Percentiles rank a stretch among this genome's conserved stretches.
Conservation (phyloP, 805 yeast species). For the Barnettozyma sucrosica region DNA sequence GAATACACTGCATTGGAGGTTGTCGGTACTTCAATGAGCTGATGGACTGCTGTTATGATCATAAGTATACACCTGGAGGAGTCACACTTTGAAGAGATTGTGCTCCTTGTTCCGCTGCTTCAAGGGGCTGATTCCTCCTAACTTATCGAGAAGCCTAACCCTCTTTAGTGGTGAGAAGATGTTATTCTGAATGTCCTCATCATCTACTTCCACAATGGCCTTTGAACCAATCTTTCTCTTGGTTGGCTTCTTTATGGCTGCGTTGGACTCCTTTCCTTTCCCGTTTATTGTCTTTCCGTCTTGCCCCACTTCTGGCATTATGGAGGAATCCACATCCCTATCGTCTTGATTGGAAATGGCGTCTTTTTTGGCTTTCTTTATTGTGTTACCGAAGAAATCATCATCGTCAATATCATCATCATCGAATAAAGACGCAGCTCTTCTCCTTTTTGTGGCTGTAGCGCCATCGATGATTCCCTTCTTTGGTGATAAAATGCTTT, state of each 20-base stretch:
- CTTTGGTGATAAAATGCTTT: constrained; percentile 20
- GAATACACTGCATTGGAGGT: too few relatives aligned
- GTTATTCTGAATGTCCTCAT: constrained; percentile 13
- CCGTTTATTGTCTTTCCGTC: not conserved
- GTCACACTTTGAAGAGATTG: constrained; percentile 20
- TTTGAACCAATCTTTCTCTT: constrained; percentile 21
- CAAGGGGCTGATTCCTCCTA: constrained; percentile 25
- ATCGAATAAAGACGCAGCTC: constrained; percentile 21
- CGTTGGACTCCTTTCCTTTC: not conserved
- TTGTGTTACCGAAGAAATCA: constrained; percentile 19
- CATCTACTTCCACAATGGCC: constrained; percentile 18
- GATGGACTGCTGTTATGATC: too few relatives aligned
- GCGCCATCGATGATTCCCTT: constrained; percentile 3
- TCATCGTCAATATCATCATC: constrained; percentile 27
- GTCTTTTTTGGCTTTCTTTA: constrained; percentile 14
- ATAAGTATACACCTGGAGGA: too few relatives aligned
- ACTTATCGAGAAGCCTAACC: constrained; percentile 22
- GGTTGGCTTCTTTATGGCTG: constrained; percentile 10
- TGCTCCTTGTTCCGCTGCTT: constrained; percentile 25
- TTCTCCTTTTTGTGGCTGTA: constrained; percentile 10
- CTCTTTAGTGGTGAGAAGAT: constrained; percentile 19
- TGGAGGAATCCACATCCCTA: not conserved
- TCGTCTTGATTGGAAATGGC: not conserved
- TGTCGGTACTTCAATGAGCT: not conserved
- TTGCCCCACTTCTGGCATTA: not conserved